Conservation (phyloP, 2,329 filamentous ascomycete genomes). For the Aspergillus hortae region DNA sequence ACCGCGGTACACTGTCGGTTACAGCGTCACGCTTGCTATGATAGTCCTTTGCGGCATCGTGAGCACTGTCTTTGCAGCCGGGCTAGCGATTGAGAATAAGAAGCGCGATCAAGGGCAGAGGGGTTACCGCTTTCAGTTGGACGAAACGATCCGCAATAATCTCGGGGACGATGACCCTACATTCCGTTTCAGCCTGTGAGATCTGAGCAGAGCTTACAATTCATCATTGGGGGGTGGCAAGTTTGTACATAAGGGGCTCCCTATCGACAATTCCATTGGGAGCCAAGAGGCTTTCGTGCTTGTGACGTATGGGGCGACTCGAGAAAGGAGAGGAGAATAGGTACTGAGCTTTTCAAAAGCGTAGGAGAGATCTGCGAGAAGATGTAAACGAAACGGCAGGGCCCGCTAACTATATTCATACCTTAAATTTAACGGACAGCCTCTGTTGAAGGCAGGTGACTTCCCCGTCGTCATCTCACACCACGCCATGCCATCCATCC, state of each 20-base stretch:
- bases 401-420: too few relatives aligned
- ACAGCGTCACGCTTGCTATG: slow-evolving; percentile 23
- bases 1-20: slow-evolving; percentile 37
- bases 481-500: too few relatives aligned
- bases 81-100: slow-evolving; percentile 27
- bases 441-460: too few relatives aligned
- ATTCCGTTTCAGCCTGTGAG: slow-evolving; percentile 31
- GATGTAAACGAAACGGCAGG: too few relatives aligned
- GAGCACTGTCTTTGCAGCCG: slow-evolving; percentile 23
- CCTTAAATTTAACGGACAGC: too few relatives aligned
- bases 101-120: slow-evolving; percentile 21
- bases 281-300: too few relatives aligned
- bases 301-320: too few relatives aligned
- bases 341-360: too few relatives aligned
- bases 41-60: slow-evolving; percentile 25
- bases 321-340: too few relatives aligned
- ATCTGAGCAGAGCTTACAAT: neutral
- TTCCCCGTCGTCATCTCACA: too few relatives aligned
- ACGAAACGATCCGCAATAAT: slow-evolving; percentile 24
- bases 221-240: neutral
- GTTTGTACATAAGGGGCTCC: neutral
- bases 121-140: slow-evolving; percentile 21
- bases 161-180: slow-evolving; percentile 33
- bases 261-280: too few relatives aligned
- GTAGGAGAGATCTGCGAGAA: too few relatives aligned